These are phyloP conservation scores for Achaetomium macrosporum DNA, from an alignment of 2,329 filamentous ascomycete genomes.

Conservation along the genomic window DNA sequence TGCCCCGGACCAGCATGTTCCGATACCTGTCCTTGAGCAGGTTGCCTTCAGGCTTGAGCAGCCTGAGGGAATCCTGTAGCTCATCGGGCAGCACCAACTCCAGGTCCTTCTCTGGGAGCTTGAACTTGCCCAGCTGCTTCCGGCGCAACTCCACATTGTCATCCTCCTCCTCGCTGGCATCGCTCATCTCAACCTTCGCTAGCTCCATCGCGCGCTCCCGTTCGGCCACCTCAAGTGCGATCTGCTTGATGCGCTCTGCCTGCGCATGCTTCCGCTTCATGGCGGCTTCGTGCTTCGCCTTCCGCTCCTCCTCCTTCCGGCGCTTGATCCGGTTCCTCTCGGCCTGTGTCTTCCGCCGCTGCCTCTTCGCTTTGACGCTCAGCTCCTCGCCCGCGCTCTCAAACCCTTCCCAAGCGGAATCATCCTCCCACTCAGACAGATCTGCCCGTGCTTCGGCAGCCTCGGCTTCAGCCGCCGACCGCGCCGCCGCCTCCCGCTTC, in stretches of 20 bases:
- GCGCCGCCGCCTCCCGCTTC: constrained; percentile 60
- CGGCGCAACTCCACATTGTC: constrained; percentile 62
- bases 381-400: constrained; percentile 74
- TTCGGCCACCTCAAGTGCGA: constrained; percentile 57
- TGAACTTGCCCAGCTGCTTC: constrained; percentile 66
- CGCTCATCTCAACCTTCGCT: constrained; percentile 38
- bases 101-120: constrained; percentile 71
- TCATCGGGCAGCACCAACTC: constrained; percentile 79
- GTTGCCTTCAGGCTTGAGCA: constrained; percentile 93
- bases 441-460: constrained; percentile 63
- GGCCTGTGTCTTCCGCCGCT: constrained; percentile 75
- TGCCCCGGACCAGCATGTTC: constrained; percentile 80
- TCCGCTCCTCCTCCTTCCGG: constrained; percentile 78
- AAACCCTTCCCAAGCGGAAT: constrained; percentile 85
- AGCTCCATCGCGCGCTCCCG: constrained; percentile 47
- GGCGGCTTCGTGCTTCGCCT: constrained; percentile 67
- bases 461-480: constrained; percentile 67
- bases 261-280: constrained; percentile 70
- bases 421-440: constrained; percentile 70
- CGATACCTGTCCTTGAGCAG: constrained; percentile 86
- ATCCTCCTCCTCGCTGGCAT: constrained; percentile 48
- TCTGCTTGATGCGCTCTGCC: constrained; percentile 62
- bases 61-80: constrained; percentile 70
- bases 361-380: constrained; percentile 61
- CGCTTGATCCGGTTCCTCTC: constrained; percentile 86